Evolutionary conservation across 495 filamentous ascomycete genomes (phyloP).

Genomic region (Cairneyella variabilis): DNA sequence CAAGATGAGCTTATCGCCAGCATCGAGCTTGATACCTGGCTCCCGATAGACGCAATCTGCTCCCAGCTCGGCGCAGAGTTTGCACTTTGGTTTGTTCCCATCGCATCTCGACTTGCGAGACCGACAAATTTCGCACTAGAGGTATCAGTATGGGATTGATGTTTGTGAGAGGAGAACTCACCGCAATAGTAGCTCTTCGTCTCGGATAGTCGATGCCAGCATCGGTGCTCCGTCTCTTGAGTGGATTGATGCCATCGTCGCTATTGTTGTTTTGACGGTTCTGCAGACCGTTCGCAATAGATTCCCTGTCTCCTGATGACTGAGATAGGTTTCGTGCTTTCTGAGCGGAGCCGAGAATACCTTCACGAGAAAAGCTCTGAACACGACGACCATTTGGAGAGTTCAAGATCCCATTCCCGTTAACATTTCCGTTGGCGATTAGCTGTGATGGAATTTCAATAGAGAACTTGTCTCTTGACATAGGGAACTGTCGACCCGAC

Average conservation of each 20-base stretch:
- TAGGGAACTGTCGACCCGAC: constrained; percentile 18
- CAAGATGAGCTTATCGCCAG: constrained; percentile 79
- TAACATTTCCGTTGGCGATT: constrained; percentile 7
- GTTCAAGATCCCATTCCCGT: constrained; percentile 37
- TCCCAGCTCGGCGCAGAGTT: constrained; percentile 75
- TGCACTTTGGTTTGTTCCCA: constrained; percentile 77
- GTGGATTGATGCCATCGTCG: constrained; percentile 49
- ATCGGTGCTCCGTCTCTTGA: constrained; percentile 63
- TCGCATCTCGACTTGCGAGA: constrained; percentile 81
- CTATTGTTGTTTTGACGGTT: constrained; percentile 31
- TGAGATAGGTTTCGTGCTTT: constrained; percentile 53
- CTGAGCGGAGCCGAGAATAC: constrained; percentile 54
- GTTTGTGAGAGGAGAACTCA: constrained; percentile 37
- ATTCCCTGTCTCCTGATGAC: constrained; percentile 37
- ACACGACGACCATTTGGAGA: constrained; percentile 45
- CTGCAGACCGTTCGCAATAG: constrained; percentile 36
- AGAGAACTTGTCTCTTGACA: constrained; percentile 23
- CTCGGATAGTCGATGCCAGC: constrained; percentile 64
- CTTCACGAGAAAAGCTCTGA: constrained; percentile 50
- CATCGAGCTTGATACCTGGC: constrained; percentile 82
- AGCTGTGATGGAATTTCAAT: constrained; percentile 24
- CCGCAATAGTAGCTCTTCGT: constrained; percentile 68
- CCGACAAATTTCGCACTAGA: constrained; percentile 78
- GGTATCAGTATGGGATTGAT: constrained; percentile 4
- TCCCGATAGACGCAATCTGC: constrained; percentile 82